Evolutionary conservation across 495 filamentous ascomycete species (phyloP), one percentile per base, ranked within the genome.

Genomic region (Stereocaulon alpinum): DNA sequence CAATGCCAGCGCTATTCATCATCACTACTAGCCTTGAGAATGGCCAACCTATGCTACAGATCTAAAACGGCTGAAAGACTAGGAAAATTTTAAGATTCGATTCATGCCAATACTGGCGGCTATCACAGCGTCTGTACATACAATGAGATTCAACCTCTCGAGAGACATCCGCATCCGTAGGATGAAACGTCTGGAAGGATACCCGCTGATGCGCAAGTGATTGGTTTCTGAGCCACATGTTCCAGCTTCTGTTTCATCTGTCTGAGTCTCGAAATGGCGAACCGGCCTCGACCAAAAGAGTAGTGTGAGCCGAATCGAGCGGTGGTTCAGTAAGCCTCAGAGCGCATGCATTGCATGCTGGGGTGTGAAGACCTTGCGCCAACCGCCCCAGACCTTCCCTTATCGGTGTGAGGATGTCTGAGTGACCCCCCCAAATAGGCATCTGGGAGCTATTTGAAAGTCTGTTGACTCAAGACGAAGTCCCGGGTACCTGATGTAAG

Each of bases 151-250:
- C 40, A 42, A 12, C 40, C 29, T 53, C 58, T 43, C 14, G 30
- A 40, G 9, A 45, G 49, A 37, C 22, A 45, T 27, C 58, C 58
- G 50, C 50, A 37, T n/a, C 40, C 34, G 52, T 43, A 18, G 40
- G 52, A 27, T 55, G 52, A 55, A 55, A 55, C 52, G 27, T 53
- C 29, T 59, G 24, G 9, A 45, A 59, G 45, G 49, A 45, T 60
- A 45, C 37, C 58, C 58, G 48, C 58, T 44, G 58, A 54, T 60
- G 58, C 58, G 57, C 48, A 53, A 7, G 20, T 53, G 40, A 44
- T 59, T 45, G 57, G 49, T 40, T 17, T 44, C 14, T 54, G 49
- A 52, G 6, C 49, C 49, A 37, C 29, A 6, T 18, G 29, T 52
- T 52, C 30, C 49, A 52, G 17, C 49, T 18, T 52, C 49, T 34